These are phyloP conservation scores for Schizosaccharomyces japonicus DNA, from an alignment of 805 yeast species.

Conservation along the genomic window DNA sequence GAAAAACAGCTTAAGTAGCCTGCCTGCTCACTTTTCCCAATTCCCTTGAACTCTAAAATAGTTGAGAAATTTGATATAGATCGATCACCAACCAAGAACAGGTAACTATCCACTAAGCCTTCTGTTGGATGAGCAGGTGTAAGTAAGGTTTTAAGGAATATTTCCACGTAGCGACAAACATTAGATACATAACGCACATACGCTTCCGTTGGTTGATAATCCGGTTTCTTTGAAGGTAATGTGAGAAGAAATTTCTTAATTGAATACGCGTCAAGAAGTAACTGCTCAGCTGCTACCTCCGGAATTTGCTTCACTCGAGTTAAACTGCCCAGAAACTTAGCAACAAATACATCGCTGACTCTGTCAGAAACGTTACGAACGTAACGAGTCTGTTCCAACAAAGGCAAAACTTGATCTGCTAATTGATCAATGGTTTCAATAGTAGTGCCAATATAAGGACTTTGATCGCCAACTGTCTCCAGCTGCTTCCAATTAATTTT, in stretches of 20 bases:
- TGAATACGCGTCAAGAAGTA: constrained; percentile 45
- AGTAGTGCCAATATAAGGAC: constrained; percentile 14
- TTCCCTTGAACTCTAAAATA: constrained; percentile 38
- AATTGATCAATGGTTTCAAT: background rate
- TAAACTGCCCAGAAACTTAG: constrained; percentile 33
- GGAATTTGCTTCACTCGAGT: constrained; percentile 42
- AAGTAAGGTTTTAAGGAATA: constrained; percentile 42
- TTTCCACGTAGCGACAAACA: constrained; percentile 26
- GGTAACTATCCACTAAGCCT: constrained; percentile 38
- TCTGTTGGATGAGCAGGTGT: constrained; percentile 30
- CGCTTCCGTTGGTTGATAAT: constrained; percentile 12
- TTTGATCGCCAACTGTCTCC: constrained; percentile 44
- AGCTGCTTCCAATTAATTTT: constrained; percentile 50
- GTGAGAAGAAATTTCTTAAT: constrained; percentile 30
- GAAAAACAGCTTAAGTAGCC: background rate
- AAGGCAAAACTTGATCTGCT: constrained; percentile 17
- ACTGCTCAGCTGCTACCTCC: constrained; percentile 54
- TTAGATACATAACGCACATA: constrained; percentile 19
- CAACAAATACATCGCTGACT: constrained; percentile 38
- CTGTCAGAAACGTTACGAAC: constrained; percentile 53
- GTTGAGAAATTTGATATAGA: constrained; percentile 39
- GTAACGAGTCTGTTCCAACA: constrained; percentile 43
- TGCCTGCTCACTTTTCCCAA: constrained; percentile 19
- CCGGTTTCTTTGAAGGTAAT: constrained; percentile 13
- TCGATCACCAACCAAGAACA: constrained; percentile 41